phyloP scores from a whole-genome alignment of 2,329 filamentous ascomycete species.

The Sclerotinia borealis region DNA sequence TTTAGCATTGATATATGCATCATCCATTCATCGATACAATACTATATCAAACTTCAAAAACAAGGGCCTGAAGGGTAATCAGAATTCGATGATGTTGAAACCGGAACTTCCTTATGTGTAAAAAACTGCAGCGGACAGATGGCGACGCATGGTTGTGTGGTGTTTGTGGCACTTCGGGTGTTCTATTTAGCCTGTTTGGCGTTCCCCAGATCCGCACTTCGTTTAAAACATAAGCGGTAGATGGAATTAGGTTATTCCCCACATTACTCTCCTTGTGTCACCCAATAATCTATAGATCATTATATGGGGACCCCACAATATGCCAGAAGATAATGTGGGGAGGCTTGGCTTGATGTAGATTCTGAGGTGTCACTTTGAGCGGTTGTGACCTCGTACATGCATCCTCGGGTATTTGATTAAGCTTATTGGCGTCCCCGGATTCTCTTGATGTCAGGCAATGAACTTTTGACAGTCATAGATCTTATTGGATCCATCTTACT shows the following conservation, averaged over 20 bases:
- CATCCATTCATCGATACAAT: not conserved
- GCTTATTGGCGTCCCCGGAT: constrained; percentile 4
- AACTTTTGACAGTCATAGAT: not conserved
- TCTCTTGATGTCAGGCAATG: not conserved
- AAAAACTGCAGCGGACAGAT: not conserved
- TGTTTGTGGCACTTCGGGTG: not conserved
- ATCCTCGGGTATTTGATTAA: not conserved
- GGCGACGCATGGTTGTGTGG: not conserved
- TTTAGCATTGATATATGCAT: not conserved
- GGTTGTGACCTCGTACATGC: not conserved
- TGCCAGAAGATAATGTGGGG: not conserved
- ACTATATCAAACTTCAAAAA: not conserved
- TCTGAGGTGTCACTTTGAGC: not conserved
- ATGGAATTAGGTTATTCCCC: constrained; percentile 21
- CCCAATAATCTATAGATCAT: not conserved
- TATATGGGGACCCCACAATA: constrained; percentile 9
- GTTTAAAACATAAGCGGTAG: constrained; percentile 2
- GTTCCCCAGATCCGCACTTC: not conserved
- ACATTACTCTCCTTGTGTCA: constrained; percentile 6
- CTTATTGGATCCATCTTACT: not conserved
- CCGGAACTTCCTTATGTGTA: not conserved
- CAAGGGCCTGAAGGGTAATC: not conserved
- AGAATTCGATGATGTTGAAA: not conserved
- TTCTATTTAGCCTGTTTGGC: constrained; percentile 6
- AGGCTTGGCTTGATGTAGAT: not conserved